Base-by-base conservation (phyloP, 2,329 filamentous ascomycete species). In the Phyllosticta citrichinensis region DNA sequence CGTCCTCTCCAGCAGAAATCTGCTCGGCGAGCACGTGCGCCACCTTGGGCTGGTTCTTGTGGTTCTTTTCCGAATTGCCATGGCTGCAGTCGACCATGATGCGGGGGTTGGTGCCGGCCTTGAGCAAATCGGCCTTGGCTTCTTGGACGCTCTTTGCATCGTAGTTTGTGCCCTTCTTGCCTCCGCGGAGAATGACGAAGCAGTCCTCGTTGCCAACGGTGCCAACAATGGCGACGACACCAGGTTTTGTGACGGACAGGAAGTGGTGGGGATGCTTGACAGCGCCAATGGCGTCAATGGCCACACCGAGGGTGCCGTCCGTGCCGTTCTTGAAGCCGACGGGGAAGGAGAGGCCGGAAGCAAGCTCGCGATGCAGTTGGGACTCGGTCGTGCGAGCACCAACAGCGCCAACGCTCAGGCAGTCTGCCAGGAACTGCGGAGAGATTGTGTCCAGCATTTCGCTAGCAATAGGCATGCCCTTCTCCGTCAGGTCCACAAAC, bases 311-410 rank as follows among this genome's bases (percentile, higher is more conserved):
- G 9, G 87, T 88, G 57, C 94, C 94, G 73, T 99, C 94, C 33
- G 94, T 99, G 65, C 94, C 94, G 76, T 99, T 99, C 84, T 99
- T 99, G 88, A 99, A 99, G 57, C 94, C 94, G 11, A 99, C 91
- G 1, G 94, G 94, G 87, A 97, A 97, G 67, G 89, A 95, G 40
- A 97, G 81, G 71, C 94, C 94, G 58, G 89, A 94, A 22, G 94
- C 93, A 65, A 99, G 80, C 77, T 99, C 94, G 61, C 94, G 87
- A 76, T 99, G 94, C 64, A 97, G 82, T 79, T 99, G 94, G 57
- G 87, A 92, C 79, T 99, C 94, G 2, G 94, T 97, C 20, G 94
- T 99, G 64, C 94, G 84, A n/a, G 94, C 94, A 61, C 94, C 94
- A 67, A 99, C 87, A 27, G 94, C 94, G 61, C 94, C 94, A 12